Percentiles rank a stretch among this genome's conserved stretches.
Evolutionary conservation across 495 filamentous ascomycete species (phyloP).

Genomic region (Daldinia loculata): DNA sequence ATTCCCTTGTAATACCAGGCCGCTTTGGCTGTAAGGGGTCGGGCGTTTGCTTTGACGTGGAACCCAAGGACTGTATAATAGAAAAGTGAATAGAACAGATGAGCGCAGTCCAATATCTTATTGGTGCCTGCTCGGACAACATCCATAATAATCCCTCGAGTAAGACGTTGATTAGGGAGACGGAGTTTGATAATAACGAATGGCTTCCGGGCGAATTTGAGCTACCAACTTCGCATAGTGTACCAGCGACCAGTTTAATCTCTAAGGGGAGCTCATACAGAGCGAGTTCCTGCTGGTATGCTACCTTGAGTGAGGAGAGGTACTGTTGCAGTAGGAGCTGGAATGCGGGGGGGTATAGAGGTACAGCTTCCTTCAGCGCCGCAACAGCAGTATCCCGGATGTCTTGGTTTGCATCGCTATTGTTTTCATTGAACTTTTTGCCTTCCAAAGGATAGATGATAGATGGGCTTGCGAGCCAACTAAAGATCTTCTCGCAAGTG

Average conservation of each 20-base stretch:
- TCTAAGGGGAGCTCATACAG: conserved; percentile 32
- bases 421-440: conserved; percentile 14
- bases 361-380: conserved; percentile 50
- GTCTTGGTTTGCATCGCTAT: conserved; percentile 44
- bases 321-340: conserved; percentile 38
- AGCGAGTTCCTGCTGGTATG: conserved; percentile 27
- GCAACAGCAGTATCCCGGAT: conserved; percentile 52
- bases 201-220: conserved; percentile 1
- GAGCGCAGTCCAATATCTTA: conserved; percentile 36
- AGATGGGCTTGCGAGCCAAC: conserved; percentile 35
- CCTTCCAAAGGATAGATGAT: conserved; percentile 37
- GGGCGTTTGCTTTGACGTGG: conserved; percentile 1
- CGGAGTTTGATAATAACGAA: conserved; percentile 21
- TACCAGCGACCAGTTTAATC: conserved; percentile 34
- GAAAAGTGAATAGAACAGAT: conserved; percentile 39
- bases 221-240: conserved; percentile 34
- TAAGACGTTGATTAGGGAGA: conserved; percentile 33
- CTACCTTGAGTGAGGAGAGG: conserved; percentile 35
- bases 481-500: conserved; percentile 49
- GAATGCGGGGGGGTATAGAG: conserved; percentile 49
- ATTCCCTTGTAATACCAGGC: conserved; percentile 35
- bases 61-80: conserved; percentile 20
- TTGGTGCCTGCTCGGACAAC: conserved; percentile 33
- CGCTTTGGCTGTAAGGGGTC: neutral
- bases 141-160: conserved; percentile 38